Base-by-base conservation (phyloP, 371 early-diverging fungal species). In the Lichtheimia ornata region DNA sequence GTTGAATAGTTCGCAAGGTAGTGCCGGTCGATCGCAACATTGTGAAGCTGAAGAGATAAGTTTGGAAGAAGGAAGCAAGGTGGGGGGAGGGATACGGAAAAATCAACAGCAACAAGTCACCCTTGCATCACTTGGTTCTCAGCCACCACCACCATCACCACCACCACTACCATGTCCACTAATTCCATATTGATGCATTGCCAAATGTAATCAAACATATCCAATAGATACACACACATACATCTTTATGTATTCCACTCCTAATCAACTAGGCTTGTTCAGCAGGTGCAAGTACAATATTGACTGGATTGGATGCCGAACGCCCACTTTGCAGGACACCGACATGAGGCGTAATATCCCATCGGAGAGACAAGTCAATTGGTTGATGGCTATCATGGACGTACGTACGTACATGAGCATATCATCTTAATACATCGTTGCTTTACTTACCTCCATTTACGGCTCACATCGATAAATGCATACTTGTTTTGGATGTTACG, bases 301-400 rank as follows among this genome's bases (percentile, higher is more conserved):
- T 66, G 15, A 56, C 62, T 3, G 51, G 53, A 18, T 58, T 18
- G 11, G 50, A n/a, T 9, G 58, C 18, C 7, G 79, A 68, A n/a
- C 69, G 69, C 24, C 86, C 86, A 50, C 71, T 64, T 55, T 83
- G 86, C 71, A 91, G 80, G 25, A 87, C 57, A 55, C 97, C 97
- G 40, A 96, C 88, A 65, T 89, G 85, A 27, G 97, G 97, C 30
- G 94, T 90, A 28, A 94, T 79, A 67, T 95, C 92, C 88, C 93
- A 94, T 56, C 91, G 90, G 40, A 97, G 71, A 1, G 95, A 84
- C 52, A 96, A 73, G 56, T 91, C 92, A 5, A 91, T 92, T 2
- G 76, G 61, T 43, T 79, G 61, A 59, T 70, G 62, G 63, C 89
- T 67, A 58, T 17, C 2, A 22, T 2, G 22, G 22, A 22, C 18